These are phyloP conservation scores for Aspergillus sp. DNA, from an alignment of 2,329 filamentous ascomycete species.

Conservation along the genomic window DNA sequence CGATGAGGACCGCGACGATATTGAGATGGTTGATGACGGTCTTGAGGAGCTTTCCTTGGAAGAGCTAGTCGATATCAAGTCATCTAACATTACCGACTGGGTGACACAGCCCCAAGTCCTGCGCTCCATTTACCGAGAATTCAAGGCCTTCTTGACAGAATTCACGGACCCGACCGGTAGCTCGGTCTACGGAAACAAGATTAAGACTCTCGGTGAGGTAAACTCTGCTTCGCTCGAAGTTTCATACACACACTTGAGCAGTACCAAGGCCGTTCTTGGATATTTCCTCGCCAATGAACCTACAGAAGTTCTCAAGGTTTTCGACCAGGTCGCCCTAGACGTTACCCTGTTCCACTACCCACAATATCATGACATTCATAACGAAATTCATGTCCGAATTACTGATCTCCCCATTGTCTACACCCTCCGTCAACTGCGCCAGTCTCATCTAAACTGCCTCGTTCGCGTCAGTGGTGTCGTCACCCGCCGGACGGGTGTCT, in stretches of 20 bases:
- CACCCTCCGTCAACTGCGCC: constrained; percentile 89
- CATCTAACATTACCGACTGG: constrained; percentile 92
- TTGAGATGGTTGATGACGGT: constrained; percentile 85
- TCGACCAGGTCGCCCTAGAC: constrained; percentile 95
- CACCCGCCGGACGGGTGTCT: constrained; percentile 89
- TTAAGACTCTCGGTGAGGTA: constrained; percentile 92
- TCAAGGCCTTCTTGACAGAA: constrained; percentile 95
- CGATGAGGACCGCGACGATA: constrained; percentile 88
- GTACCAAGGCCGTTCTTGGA: constrained; percentile 87
- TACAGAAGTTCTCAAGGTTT: constrained; percentile 91
- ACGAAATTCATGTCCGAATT: constrained; percentile 96
- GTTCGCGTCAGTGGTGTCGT: constrained; percentile 94
- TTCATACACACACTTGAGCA: constrained; percentile 87
- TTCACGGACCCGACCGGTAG: constrained; percentile 86
- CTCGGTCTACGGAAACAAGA: constrained; percentile 92
- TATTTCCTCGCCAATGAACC: constrained; percentile 97
- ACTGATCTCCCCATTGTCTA: constrained; percentile 93
- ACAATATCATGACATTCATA: constrained; percentile 95
- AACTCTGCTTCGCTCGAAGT: constrained; percentile 97
- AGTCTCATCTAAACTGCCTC: constrained; percentile 93
- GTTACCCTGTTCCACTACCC: constrained; percentile 94
- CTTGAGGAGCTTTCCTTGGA: constrained; percentile 95
- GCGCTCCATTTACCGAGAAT: constrained; percentile 90
- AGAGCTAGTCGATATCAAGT: constrained; percentile 88
- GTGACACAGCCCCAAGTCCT: constrained; percentile 86